These are phyloP conservation scores for Penicillium sp. DNA, from an alignment of 2,329 filamentous ascomycete species.

Conservation along the genomic window DNA sequence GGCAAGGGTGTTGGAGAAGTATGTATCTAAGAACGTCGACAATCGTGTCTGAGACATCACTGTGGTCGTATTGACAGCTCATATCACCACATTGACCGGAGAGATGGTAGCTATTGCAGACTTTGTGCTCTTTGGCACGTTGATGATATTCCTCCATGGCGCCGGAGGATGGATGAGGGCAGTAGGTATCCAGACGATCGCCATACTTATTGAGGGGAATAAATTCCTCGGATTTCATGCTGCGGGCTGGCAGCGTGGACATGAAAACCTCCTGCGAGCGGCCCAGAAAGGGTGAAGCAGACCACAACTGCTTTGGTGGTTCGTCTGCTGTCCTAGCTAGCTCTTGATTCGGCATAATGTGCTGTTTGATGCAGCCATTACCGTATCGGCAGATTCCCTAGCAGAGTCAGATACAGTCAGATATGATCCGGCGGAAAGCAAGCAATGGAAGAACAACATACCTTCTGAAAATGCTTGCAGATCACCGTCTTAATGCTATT, in stretches of 20 bases:
- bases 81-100: slow-evolving; percentile 39
- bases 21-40: slow-evolving; percentile 46
- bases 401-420: not conserved
- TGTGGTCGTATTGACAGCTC: slow-evolving; percentile 49
- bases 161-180: slow-evolving; percentile 35
- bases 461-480: slow-evolving; percentile 38
- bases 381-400: slow-evolving; percentile 37
- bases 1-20: slow-evolving; percentile 46
- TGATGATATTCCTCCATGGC: slow-evolving; percentile 43
- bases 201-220: slow-evolving; percentile 50
- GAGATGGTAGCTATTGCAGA: slow-evolving; percentile 52
- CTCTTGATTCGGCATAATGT: slow-evolving; percentile 29
- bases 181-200: slow-evolving; percentile 49
- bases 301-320: slow-evolving; percentile 16
- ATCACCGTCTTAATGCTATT: slow-evolving; percentile 16
- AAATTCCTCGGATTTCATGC: slow-evolving; percentile 20
- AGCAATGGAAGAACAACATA: slow-evolving; percentile 2
- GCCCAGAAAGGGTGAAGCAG: slow-evolving; percentile 10
- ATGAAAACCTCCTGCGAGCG: slow-evolving; percentile 24
- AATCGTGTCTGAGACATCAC: slow-evolving; percentile 39
- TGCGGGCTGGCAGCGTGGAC: slow-evolving; percentile 18
- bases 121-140: slow-evolving; percentile 41
- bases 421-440: not conserved
- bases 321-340: slow-evolving; percentile 20
- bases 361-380: slow-evolving; percentile 31